Evolutionary conservation across 768 basidiomycete species (phyloP).

Genomic region (Boletus rex-veris): DNA sequence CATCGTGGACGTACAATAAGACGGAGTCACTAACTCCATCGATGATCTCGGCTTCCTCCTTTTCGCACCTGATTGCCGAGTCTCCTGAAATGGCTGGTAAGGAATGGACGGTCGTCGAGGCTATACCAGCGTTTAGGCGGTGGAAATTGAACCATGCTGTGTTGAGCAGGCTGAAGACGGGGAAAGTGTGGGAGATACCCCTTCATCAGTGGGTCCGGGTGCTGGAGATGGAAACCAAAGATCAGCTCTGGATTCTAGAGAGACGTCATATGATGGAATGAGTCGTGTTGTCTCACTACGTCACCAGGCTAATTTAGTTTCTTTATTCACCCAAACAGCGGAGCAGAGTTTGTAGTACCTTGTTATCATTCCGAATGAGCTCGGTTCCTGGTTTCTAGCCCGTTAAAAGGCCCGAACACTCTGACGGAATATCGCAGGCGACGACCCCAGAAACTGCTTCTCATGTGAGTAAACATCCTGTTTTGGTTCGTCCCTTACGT

Average conservation of each 20-base stretch:
- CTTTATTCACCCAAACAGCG: too few relatives aligned
- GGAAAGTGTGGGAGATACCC: constrained; percentile 22
- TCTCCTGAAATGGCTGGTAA: constrained; percentile 21
- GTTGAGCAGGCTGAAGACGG: constrained; percentile 16
- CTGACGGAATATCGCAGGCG: too few relatives aligned
- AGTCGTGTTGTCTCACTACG: not conserved
- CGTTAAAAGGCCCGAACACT: too few relatives aligned
- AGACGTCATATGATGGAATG: constrained; percentile 10
- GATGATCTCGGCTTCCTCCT: constrained; percentile 38
- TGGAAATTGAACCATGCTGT: constrained; percentile 31
- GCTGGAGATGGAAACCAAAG: constrained; percentile 37
- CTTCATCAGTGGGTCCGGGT: constrained; percentile 23
- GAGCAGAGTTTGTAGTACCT: too few relatives aligned
- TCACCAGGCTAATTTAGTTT: not conserved
- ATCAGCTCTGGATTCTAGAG: constrained; percentile 51
- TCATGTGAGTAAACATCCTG: too few relatives aligned
- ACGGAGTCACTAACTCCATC: constrained; percentile 58
- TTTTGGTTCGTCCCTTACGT: too few relatives aligned
- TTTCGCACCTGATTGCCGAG: constrained; percentile 69
- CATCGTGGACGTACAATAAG: constrained; percentile 75
- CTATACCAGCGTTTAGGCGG: constrained; percentile 44
- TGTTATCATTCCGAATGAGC: too few relatives aligned
- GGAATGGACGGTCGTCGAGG: constrained; percentile 43
- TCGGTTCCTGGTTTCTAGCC: too few relatives aligned
- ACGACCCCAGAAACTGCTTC: too few relatives aligned